Conservation (phyloP, 2,329 filamentous ascomycete genomes). For the Trichoderma koningii region DNA sequence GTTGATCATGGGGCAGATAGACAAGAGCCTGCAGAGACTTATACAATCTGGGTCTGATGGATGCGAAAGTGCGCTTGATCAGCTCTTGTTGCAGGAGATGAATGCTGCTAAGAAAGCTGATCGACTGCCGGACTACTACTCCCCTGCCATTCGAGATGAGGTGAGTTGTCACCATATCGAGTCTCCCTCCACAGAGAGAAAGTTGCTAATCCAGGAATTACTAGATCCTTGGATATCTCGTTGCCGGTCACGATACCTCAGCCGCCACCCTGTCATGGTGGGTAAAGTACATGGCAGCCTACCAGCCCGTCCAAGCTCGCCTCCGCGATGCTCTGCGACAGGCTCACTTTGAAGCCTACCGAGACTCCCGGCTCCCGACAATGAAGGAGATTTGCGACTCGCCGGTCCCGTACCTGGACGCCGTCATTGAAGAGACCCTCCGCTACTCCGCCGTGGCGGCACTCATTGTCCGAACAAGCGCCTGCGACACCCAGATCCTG, state of each 20-base stretch:
- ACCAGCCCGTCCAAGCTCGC: constrained; percentile 32
- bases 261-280: constrained; percentile 37
- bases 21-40: constrained; percentile 31
- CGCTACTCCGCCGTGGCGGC: constrained; percentile 38
- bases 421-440: constrained; percentile 42
- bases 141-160: constrained; percentile 41
- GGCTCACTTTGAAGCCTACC: constrained; percentile 31
- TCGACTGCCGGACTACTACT: constrained; percentile 39
- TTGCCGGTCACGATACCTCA: constrained; percentile 39
- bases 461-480: constrained; percentile 37
- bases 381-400: constrained; percentile 36
- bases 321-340: constrained; percentile 35
- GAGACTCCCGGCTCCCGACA: constrained; percentile 35
- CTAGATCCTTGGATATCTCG: constrained; percentile 35
- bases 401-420: constrained; percentile 42
- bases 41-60: constrained; percentile 17
- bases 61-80: constrained; percentile 37
- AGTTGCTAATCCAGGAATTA: constrained; percentile 21
- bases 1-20: constrained; percentile 33
- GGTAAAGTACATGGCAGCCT: constrained; percentile 35
- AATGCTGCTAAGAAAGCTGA: constrained; percentile 37
- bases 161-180: constrained; percentile 27
- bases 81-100: constrained; percentile 41
- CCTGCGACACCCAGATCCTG: constrained; percentile 40
- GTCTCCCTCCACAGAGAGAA: too few species aligned